Evolutionary conservation across 2,329 filamentous ascomycete species (phyloP).

Genomic region (Phaeosphaeriaceae sp.): DNA sequence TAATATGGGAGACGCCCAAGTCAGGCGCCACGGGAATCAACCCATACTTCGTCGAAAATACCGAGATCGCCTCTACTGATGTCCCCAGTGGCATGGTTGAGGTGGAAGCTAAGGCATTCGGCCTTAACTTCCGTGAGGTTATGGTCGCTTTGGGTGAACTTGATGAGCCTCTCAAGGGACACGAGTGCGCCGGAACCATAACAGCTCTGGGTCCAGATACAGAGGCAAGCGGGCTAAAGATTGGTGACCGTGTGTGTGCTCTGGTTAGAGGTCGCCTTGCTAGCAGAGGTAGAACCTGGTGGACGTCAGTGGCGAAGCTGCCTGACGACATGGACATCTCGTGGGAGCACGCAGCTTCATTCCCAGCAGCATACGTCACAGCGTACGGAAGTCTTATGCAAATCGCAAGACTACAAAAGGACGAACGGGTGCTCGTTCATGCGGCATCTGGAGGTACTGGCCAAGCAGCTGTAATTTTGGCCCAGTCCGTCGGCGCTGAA

Average conservation of each 20-base stretch:
- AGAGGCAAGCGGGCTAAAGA: too few species aligned
- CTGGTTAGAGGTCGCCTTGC: too few species aligned
- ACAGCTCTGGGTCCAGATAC: neutral
- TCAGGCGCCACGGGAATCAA: neutral
- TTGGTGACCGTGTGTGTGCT: too few species aligned
- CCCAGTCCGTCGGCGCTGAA: slow-evolving; percentile 22
- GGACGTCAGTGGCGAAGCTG: too few species aligned
- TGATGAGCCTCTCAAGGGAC: neutral
- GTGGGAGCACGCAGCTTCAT: too few species aligned
- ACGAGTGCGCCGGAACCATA: too few species aligned
- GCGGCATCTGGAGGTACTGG: slow-evolving; percentile 19
- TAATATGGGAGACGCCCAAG: too few species aligned
- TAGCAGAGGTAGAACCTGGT: too few species aligned
- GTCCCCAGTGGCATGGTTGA: slow-evolving; percentile 9
- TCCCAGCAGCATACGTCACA: slow-evolving; percentile 4
- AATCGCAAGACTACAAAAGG: slow-evolving; percentile 13
- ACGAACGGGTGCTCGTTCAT: slow-evolving; percentile 38
- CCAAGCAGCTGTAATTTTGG: slow-evolving; percentile 18
- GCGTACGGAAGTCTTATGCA: slow-evolving; percentile 21
- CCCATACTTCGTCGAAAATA: neutral
- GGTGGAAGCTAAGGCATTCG: slow-evolving; percentile 29
- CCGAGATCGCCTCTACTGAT: neutral
- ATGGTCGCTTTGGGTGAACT: slow-evolving; percentile 10
- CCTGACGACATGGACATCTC: too few species aligned
- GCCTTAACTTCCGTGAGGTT: slow-evolving; percentile 22